Evolutionary conservation across 2,329 filamentous ascomycete genomes (phyloP), one percentile per base, ranked within the genome.

Genomic region (Knoxdaviesia proteae): DNA sequence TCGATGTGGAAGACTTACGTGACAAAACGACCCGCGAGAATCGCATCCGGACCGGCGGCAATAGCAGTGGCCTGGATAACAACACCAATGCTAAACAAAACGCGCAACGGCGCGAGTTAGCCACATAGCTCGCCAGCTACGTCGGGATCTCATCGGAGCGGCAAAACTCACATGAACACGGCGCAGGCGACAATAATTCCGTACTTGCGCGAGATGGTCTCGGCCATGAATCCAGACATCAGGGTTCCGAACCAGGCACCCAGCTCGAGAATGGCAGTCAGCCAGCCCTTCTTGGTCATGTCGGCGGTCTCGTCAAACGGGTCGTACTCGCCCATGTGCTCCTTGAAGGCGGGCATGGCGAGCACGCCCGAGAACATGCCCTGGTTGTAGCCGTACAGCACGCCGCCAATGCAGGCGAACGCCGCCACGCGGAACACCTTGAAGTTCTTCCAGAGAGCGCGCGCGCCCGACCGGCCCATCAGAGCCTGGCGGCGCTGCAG

Each of bases 231-330:
- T 1, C 80, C 77, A 3, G 73, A 80, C 36, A 79, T 63, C 3
- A 87, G 57, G 0, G 77, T 72, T 35, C 81, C 81, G n/a, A 83
- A 53, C 80, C 80, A 86, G 38, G 80, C 80, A 42, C 80, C 80
- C 2, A 86, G 68, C 53, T 84, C 79, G 31, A 86, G 70, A 48
- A 84, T 83, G 2, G 79, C 65, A 1, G 69, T 74, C 5, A 76
- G 53, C 70, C 69, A 74, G 10, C 70, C 71, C 50, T 74, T 74
- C 48, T 68, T 65, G 5, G 67, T 67, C 51, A 66, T 62, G 45
- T 67, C 56, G n/a, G 60, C 60, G 10, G 53, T 59, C 34, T 57
- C 51, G 46, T 64, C 58, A 38, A 63, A 49, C 3, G 61, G 61
- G 46, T 64, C 62, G 47, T 72, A 72, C 34, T 64, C 62, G 41